Evolutionary conservation across 2,329 filamentous ascomycete species (phyloP).

Genomic region (Venturia oleaginea): DNA sequence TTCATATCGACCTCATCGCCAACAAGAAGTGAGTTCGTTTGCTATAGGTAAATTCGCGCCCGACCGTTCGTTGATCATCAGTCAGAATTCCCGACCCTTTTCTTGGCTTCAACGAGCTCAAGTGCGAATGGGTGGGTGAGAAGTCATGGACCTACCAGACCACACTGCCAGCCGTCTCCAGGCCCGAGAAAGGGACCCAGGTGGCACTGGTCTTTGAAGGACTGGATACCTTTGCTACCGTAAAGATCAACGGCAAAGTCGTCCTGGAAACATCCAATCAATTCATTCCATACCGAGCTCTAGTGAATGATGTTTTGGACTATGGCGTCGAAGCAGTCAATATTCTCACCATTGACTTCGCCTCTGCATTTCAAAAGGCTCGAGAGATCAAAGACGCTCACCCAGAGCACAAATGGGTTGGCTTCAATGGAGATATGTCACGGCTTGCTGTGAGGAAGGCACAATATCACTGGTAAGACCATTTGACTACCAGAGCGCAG

Average conservation of each 20-base stretch:
- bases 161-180: constrained; percentile 27
- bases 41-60: not conserved
- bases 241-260: constrained; percentile 44
- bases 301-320: constrained; percentile 38
- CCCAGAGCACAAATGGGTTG: constrained; percentile 47
- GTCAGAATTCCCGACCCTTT: constrained; percentile 41
- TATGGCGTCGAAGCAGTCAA: constrained; percentile 29
- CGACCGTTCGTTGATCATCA: constrained; percentile 3
- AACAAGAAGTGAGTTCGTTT: constrained; percentile 34
- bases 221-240: constrained; percentile 54
- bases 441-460: constrained; percentile 44
- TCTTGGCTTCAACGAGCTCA: constrained; percentile 41
- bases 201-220: constrained; percentile 52
- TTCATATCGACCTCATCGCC: constrained; percentile 39
- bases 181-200: constrained; percentile 22
- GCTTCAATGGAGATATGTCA: constrained; percentile 44
- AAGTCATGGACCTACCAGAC: constrained; percentile 39
- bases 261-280: constrained; percentile 54
- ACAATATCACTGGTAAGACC: constrained; percentile 37
- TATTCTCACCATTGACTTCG: constrained; percentile 48
- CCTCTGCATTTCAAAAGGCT: constrained; percentile 44
- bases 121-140: constrained; percentile 41
- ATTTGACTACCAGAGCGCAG: not conserved
- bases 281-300: constrained; percentile 50
- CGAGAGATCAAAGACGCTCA: constrained; percentile 44